A percentile compares a stretch with the other conserved stretches of the same genome.
Evolutionary conservation across 179 eudicot genomes (phyloP).

Genomic region (Pouteria campechiana): DNA sequence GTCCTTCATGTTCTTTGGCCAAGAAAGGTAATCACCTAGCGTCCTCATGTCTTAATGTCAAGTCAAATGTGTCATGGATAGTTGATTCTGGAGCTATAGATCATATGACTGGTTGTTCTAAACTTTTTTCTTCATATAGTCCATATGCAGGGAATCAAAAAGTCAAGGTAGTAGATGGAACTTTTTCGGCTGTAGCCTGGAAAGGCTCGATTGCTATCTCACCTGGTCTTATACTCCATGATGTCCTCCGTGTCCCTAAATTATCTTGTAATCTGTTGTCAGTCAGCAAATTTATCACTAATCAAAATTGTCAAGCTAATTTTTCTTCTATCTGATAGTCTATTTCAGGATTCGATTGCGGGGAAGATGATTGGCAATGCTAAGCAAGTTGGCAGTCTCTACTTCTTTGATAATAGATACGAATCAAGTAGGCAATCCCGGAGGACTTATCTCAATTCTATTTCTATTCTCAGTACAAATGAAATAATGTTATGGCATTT

Average conservation of each 20-base stretch:
- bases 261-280: background rate
- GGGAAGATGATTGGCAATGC: constrained; percentile 5
- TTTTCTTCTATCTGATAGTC: background rate
- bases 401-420: background rate
- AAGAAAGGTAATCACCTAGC: background rate
- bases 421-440: too few relatives aligned
- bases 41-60: background rate
- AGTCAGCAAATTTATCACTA: background rate
- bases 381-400: background rate
- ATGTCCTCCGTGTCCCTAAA: background rate
- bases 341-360: background rate
- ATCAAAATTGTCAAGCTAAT: background rate
- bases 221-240: background rate
- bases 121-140: background rate
- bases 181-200: background rate
- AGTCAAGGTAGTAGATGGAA: too few relatives aligned
- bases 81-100: too few relatives aligned
- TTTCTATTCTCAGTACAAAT: too few relatives aligned
- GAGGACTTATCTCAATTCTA: too few relatives aligned
- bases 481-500: too few relatives aligned
- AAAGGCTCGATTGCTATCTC: background rate
- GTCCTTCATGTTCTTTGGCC: too few relatives aligned
- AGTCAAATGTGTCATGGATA: background rate
- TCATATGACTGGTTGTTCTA: too few relatives aligned
- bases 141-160: background rate